Evolutionary conservation across 2,329 filamentous ascomycete species (phyloP).

Genomic region (Huntiella decipiens): DNA sequence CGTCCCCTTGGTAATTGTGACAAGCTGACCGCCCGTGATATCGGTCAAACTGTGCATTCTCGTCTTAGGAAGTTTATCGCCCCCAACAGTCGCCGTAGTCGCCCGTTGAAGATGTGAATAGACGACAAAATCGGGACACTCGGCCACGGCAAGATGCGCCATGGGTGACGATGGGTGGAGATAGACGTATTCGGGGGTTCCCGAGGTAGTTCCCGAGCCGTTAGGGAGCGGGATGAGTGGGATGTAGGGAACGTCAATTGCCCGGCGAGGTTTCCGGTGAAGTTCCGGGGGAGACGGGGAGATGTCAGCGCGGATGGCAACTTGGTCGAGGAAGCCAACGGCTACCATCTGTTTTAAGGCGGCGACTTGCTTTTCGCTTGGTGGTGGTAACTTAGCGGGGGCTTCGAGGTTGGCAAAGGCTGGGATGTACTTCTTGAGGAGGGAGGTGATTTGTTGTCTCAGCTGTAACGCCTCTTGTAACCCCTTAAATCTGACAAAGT

Average conservation of each 20-base stretch:
- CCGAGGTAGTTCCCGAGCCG: constrained; percentile 18
- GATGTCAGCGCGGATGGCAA: constrained; percentile 83
- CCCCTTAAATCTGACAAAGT: constrained; percentile 74
- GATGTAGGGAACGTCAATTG: constrained; percentile 81
- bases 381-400: constrained; percentile 36
- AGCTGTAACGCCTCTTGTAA: constrained; percentile 75
- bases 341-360: constrained; percentile 82
- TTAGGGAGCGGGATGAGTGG: constrained; percentile 53
- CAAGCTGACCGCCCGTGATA: constrained; percentile 55
- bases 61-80: constrained; percentile 47
- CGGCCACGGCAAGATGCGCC: constrained; percentile 44
- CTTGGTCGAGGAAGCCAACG: constrained; percentile 81
- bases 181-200: constrained; percentile 46
- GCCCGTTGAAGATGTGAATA: constrained; percentile 71
- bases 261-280: constrained; percentile 39
- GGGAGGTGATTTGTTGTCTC: constrained; percentile 60
- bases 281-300: constrained; percentile 49
- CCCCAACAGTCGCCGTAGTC: constrained; percentile 21
- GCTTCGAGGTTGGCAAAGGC: constrained; percentile 38
- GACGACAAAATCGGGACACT: constrained; percentile 73
- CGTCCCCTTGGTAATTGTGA: constrained; percentile 64
- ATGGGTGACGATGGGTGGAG: constrained; percentile 75
- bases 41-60: constrained; percentile 79
- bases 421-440: constrained; percentile 39
- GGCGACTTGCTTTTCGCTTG: constrained; percentile 49